A percentile compares a stretch with the other conserved stretches of the same genome.
phyloP scores from a whole-genome alignment of 106 monocot species.

The Alisma plantagoaquatica region DNA sequence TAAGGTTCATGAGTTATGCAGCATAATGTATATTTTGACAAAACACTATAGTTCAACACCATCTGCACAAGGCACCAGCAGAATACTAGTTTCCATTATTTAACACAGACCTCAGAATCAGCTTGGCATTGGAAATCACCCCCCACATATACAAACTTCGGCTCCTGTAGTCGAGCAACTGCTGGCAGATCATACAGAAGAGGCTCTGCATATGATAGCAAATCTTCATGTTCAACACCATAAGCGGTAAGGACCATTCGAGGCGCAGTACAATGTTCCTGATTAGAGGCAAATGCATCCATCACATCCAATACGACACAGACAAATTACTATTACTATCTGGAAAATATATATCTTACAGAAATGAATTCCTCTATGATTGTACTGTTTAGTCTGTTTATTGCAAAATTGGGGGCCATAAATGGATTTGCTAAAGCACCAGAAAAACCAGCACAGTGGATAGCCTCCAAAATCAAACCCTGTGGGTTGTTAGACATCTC shows the following conservation, averaged over 20 bases:
- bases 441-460: conserved; percentile 52
- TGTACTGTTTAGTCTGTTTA: conserved; percentile 46
- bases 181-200: conserved; percentile 44
- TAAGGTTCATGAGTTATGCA: conserved; percentile 6
- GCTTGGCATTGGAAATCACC: conserved; percentile 54
- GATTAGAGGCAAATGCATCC: conserved; percentile 7
- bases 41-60: too few species aligned
- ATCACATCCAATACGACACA: neutral
- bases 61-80: too few species aligned
- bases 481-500: conserved; percentile 53
- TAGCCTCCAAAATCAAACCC: conserved; percentile 51
- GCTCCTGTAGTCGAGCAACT: conserved; percentile 22
- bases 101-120: conserved; percentile 70
- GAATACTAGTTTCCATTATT: too few species aligned
- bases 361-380: conserved; percentile 47
- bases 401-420: conserved; percentile 31
- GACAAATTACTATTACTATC: too few species aligned
- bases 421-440: conserved; percentile 66
- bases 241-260: conserved; percentile 65
- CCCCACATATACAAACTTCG: conserved; percentile 58
- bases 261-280: conserved; percentile 84
- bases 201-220: conserved; percentile 58
- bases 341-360: conserved; percentile 27
- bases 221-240: conserved; percentile 68
- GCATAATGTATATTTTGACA: too few species aligned